Evolutionary conservation across 73 alveolate genomes (phyloP).

Genomic region (Blepharisma japonicum): DNA sequence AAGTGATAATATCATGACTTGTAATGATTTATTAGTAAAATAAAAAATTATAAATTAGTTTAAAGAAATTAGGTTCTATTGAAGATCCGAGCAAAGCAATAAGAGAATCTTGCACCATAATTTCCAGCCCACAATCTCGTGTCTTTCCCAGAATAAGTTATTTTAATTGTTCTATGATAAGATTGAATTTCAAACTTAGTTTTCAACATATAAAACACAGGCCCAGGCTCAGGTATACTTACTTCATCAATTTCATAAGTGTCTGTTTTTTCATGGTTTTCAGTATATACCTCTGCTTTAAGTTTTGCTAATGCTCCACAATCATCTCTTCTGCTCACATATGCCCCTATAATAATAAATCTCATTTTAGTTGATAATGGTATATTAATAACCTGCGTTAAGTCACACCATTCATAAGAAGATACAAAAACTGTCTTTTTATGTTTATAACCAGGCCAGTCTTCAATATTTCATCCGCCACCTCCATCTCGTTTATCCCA

Average conservation of each 20-base stretch:
- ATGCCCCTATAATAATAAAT: background rate
- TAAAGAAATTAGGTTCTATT: no score
- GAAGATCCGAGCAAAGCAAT: constrained; percentile 28
- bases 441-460: background rate
- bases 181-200: background rate
- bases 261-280: background rate
- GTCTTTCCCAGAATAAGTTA: background rate
- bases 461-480: background rate
- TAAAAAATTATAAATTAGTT: no score
- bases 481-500: background rate
- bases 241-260: background rate
- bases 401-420: background rate
- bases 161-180: background rate
- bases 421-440: background rate
- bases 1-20: no score
- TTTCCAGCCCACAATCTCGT: constrained; percentile 1
- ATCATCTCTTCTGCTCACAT: background rate
- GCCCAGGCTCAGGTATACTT: no score
- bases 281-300: background rate
- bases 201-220: background rate
- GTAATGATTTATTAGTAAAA: no score
- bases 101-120: constrained; percentile 17
- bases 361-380: background rate
- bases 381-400: background rate
- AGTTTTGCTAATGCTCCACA: background rate